Conservation (phyloP, 2,329 filamentous ascomycete species). For the Dactylellina cionopaga region DNA sequence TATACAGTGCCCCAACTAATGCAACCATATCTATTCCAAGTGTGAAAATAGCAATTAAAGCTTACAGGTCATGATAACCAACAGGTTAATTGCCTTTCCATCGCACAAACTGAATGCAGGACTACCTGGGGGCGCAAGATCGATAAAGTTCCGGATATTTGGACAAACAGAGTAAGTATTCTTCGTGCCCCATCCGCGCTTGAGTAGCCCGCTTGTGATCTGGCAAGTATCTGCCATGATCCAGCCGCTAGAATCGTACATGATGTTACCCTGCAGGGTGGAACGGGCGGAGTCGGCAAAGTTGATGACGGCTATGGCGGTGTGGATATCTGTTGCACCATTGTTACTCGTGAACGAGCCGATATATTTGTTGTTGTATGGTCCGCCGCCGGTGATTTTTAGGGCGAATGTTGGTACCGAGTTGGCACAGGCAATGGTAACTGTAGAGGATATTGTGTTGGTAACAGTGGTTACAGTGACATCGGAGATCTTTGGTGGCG, state of each 20-base stretch:
- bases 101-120: neutral
- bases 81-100: neutral
- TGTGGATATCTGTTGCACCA: neutral
- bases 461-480: constrained; percentile 4
- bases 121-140: neutral
- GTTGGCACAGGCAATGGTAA: constrained; percentile 4
- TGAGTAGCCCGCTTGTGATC: constrained; percentile 1
- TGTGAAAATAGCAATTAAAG: too few species aligned
- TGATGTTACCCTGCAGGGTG: neutral
- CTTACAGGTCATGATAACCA: neutral
- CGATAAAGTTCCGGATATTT: constrained; percentile 8
- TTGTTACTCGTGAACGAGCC: neutral
- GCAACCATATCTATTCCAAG: too few species aligned
- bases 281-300: neutral
- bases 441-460: neutral
- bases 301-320: neutral
- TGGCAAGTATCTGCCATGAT: neutral
- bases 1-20: too few species aligned
- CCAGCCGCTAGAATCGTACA: constrained; percentile 3
- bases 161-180: constrained; percentile 7
- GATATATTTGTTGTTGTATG: constrained; percentile 17
- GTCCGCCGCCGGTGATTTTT: constrained; percentile 9
- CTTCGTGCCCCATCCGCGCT: neutral
- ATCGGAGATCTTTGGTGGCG: neutral
- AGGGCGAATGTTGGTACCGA: constrained; percentile 3